phyloP scores from a whole-genome alignment of 805 yeast genomes.

The Suhomyces xylopsoci region DNA sequence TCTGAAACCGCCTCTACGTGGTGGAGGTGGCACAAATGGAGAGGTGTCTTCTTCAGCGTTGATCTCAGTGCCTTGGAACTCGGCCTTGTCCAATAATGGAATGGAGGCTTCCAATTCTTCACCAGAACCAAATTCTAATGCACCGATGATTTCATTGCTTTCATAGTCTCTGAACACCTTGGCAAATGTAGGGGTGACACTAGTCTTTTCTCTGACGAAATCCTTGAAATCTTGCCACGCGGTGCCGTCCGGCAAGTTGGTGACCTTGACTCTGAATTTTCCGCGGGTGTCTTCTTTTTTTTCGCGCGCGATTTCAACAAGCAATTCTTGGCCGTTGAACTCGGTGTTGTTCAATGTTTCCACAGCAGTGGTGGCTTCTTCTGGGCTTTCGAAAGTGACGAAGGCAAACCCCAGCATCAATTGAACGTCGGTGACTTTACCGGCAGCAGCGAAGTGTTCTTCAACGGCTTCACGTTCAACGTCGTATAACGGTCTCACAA shows the following conservation, averaged over 20 bases:
- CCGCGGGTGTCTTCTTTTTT: slow-evolving; percentile 63
- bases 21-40: slow-evolving; percentile 54
- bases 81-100: slow-evolving; percentile 65
- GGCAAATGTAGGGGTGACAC: slow-evolving; percentile 60
- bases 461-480: slow-evolving; percentile 54
- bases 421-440: slow-evolving; percentile 65
- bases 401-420: slow-evolving; percentile 84
- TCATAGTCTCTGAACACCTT: slow-evolving; percentile 49
- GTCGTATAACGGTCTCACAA: slow-evolving; percentile 63
- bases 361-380: slow-evolving; percentile 49
- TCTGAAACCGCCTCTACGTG: slow-evolving; percentile 40
- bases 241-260: slow-evolving; percentile 69
- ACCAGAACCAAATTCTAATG: slow-evolving; percentile 57
- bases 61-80: slow-evolving; percentile 66
- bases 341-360: slow-evolving; percentile 44
- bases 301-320: slow-evolving; percentile 54
- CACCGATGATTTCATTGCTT: slow-evolving; percentile 46
- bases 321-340: slow-evolving; percentile 49
- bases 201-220: slow-evolving; percentile 74
- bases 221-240: slow-evolving; percentile 92
- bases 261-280: slow-evolving; percentile 67
- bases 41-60: slow-evolving; percentile 76
- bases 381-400: slow-evolving; percentile 74
- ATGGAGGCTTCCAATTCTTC: slow-evolving; percentile 77
- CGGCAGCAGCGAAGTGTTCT: slow-evolving; percentile 64